Conservation (phyloP, 2,329 filamentous ascomycete genomes). For the Xylaria sp. region DNA sequence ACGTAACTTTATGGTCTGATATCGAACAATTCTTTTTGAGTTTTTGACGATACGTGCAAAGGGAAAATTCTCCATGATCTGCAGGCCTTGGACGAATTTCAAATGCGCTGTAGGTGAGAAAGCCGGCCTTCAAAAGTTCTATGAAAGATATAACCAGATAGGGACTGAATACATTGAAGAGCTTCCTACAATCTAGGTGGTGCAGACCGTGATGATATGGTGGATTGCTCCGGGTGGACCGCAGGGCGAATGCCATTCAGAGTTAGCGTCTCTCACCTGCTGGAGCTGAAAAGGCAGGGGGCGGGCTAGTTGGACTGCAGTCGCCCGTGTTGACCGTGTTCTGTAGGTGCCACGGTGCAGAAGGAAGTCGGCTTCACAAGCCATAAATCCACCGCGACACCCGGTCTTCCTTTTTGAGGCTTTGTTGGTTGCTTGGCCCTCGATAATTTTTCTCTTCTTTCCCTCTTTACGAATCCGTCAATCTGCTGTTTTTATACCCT, state of each 20-base stretch:
- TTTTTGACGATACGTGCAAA: not conserved
- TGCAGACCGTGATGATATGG: not conserved
- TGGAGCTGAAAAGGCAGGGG: conserved; percentile 25
- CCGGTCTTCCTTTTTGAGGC: conserved; percentile 14
- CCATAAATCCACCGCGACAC: conserved; percentile 11
- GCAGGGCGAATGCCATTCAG: not conserved
- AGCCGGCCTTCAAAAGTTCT: not conserved
- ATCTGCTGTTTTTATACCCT: conserved; percentile 3
- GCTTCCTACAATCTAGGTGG: not conserved
- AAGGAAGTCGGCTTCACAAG: not conserved
- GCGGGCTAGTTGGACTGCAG: not conserved
- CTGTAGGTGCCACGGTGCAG: conserved; percentile 1
- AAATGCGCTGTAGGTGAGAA: conserved; percentile 14
- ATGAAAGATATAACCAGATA: conserved; percentile 34
- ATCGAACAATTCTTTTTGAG: not conserved
- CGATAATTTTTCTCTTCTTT: conserved; percentile 16
- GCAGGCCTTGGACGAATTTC: conserved; percentile 16
- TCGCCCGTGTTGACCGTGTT: not conserved
- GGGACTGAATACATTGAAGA: conserved; percentile 12
- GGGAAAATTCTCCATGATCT: conserved; percentile 4
- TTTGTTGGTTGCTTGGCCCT: conserved; percentile 12
- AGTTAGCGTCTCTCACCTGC: conserved; percentile 8
- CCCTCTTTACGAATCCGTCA: conserved; percentile 1
- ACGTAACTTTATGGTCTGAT: conserved; percentile 29
- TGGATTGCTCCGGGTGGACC: not conserved